Percentiles rank a stretch among this genome's conserved stretches.
These are phyloP conservation scores for Neurospora sublineolata DNA, from an alignment of 495 filamentous ascomycete genomes.

Conservation along the genomic window DNA sequence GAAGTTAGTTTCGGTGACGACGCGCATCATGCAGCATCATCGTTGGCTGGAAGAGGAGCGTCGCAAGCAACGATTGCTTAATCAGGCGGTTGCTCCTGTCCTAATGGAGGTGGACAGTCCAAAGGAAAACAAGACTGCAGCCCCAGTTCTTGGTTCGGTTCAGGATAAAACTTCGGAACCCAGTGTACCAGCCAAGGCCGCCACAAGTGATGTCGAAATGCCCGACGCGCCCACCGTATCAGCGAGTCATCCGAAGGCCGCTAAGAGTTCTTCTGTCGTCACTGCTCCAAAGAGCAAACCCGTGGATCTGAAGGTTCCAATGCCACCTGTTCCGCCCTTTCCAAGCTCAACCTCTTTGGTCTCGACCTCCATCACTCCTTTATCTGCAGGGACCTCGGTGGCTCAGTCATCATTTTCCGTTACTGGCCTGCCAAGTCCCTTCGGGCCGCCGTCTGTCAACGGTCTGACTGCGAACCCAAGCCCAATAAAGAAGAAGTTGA, in stretches of 20 bases:
- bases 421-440: conserved; percentile 23
- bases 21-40: conserved; percentile 35
- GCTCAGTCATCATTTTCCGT: conserved; percentile 43
- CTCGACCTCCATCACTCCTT: conserved; percentile 29
- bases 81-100: conserved; percentile 7
- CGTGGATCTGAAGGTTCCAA: conserved; percentile 39
- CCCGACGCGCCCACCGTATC: conserved; percentile 12
- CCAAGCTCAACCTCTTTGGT: conserved; percentile 16
- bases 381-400: conserved; percentile 30
- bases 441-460: conserved; percentile 33
- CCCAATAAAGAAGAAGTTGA: conserved; percentile 60
- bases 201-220: conserved; percentile 14
- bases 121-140: conserved; percentile 6
- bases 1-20: conserved; percentile 33
- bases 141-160: conserved; percentile 8
- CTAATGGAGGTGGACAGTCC: conserved; percentile 27
- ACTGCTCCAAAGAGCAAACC: conserved; percentile 24
- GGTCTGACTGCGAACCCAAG: conserved; percentile 40
- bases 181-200: conserved; percentile 2
- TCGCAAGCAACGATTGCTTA: conserved; percentile 11
- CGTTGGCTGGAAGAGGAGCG: conserved; percentile 24
- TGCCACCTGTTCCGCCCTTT: conserved; percentile 36
- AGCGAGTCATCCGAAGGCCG: conserved; percentile 3
- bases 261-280: not conserved
- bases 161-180: conserved; percentile 6